Evolutionary conservation across 164 flowering plant species (phyloP), one percentile per base, ranked within the genome.

Genomic region (Sedum album): DNA sequence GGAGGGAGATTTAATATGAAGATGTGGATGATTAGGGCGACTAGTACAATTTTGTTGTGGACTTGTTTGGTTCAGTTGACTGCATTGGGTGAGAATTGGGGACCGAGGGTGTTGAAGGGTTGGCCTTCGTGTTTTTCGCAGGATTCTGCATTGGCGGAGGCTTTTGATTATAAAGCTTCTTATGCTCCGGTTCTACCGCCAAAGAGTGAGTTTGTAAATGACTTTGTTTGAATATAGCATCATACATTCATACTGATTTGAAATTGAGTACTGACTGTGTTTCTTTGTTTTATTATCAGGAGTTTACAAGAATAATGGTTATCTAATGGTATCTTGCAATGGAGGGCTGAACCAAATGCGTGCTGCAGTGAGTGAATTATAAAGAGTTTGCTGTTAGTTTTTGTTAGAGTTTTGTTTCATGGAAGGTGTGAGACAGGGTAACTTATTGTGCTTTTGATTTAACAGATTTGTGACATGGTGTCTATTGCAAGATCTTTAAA

Each of bases 81-180:
- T 72, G 73, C 82, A 21, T 14, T 80, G n/a, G 82, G 82, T 1
- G 84, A 80, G 66, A 67, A 73, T 33, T 80, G 79, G 83, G 79
- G 80, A 25, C 81, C 85, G 7, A 78, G 70, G 63, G 66, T 82
- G 71, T 73, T 84, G 68, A 80, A 80, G 65, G 74, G 73, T 23
- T 80, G 80, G 84, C 84, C 85, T 74, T 79, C 83, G 68, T 79
- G 85, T 75, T 80, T 76, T 46, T 63, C 38, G 41, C 76, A 75
- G 48, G 42, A 57, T 41, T 21, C 71, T 72, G 75, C 69, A 10
- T 15, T 69, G 46, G 75, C 76, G 64, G 30, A 71, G 44, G 67
- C 61, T 68, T 46, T 46, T 17, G 51, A 46, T 46, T 46, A 15
- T 46, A 46, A 46, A 46, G 1, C 51, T 46, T 46, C 51, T 17